These are phyloP conservation scores for Botrytis cinerea DNA, from an alignment of 2,329 filamentous ascomycete species.

Conservation along the genomic window DNA sequence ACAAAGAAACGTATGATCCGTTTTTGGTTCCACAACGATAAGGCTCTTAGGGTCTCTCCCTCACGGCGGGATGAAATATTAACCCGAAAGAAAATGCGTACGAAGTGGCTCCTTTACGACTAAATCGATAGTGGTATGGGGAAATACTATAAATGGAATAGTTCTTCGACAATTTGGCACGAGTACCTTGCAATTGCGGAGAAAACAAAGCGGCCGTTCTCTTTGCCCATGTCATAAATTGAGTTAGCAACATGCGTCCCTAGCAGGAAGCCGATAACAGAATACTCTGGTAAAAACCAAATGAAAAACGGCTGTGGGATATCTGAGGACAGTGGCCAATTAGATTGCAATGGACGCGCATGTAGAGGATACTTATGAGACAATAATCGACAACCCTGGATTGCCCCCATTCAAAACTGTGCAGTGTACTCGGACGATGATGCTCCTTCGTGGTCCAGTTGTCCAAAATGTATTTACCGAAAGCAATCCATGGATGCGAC, in stretches of 20 bases:
- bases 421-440: not conserved
- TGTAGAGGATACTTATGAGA: not conserved
- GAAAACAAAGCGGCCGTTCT: slow-evolving; percentile 7
- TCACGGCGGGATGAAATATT: not conserved
- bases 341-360: not conserved
- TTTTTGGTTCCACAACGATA: slow-evolving; percentile 1
- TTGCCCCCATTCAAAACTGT: not conserved
- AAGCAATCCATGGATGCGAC: not conserved
- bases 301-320: not conserved
- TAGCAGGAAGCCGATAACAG: slow-evolving; percentile 6
- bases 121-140: slow-evolving; percentile 8
- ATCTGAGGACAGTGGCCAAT: not conserved
- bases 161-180: not conserved
- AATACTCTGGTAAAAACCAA: not conserved
- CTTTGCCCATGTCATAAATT: not conserved
- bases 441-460: not conserved
- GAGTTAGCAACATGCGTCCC: not conserved
- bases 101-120: not conserved
- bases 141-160: not conserved
- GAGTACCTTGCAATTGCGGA: slow-evolving; percentile 12
- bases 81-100: not conserved
- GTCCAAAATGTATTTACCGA: slow-evolving; percentile 1
- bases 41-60: not conserved
- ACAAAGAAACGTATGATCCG: not conserved
- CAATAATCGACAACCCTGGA: not conserved